Percentiles rank a stretch among this genome's conserved stretches.
phyloP scores from a whole-genome alignment of 371 early-diverging fungal genomes.

The Smittium mucronatum region DNA sequence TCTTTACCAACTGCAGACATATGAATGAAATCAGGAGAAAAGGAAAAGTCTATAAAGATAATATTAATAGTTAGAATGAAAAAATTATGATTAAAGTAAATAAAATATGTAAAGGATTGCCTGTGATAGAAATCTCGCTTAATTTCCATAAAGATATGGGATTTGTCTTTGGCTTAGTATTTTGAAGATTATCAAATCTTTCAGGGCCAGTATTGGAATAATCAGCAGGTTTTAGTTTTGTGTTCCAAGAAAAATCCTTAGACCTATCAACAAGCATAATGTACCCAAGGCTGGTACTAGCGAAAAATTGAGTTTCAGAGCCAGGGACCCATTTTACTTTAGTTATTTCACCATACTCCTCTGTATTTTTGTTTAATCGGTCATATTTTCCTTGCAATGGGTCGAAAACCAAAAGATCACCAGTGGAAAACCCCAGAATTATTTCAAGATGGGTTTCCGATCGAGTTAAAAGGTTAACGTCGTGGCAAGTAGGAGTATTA shows the following conservation, averaged over 20 bases:
- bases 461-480: conserved; percentile 60
- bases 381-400: conserved; percentile 61
- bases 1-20: conserved; percentile 66
- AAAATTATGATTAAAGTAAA: not conserved
- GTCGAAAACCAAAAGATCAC: conserved; percentile 78
- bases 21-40: conserved; percentile 74
- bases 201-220: conserved; percentile 12
- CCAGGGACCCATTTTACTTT: conserved; percentile 85
- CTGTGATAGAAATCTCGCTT: conserved; percentile 49
- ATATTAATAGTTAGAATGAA: not conserved
- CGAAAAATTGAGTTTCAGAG: conserved; percentile 71
- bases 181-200: conserved; percentile 38
- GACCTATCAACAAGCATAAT: conserved; percentile 77
- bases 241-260: conserved; percentile 55
- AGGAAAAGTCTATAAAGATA: conserved; percentile 45
- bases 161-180: conserved; percentile 46
- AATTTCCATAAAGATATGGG: conserved; percentile 67
- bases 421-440: conserved; percentile 69
- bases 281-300: conserved; percentile 56
- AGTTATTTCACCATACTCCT: conserved; percentile 42
- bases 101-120: conserved; percentile 19
- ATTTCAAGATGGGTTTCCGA: conserved; percentile 54
- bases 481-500: conserved; percentile 73
- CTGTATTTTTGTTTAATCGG: conserved; percentile 54
- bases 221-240: conserved; percentile 28